Percentiles rank a stretch among this genome's conserved stretches.
phyloP scores from a whole-genome alignment of 2,329 filamentous ascomycete species.

The Fusarium mexicanum region DNA sequence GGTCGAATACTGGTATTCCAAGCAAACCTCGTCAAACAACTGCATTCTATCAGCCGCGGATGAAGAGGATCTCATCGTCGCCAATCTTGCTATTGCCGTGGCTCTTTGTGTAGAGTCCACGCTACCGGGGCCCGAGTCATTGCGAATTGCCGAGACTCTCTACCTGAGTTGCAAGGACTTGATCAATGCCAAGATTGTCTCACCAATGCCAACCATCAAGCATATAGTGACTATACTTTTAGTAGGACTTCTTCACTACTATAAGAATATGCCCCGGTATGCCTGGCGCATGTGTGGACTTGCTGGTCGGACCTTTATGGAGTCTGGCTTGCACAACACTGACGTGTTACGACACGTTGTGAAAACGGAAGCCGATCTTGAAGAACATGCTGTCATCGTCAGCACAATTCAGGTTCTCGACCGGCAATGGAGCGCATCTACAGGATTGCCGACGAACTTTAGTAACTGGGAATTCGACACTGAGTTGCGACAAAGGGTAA shows the following conservation, averaged over 20 bases:
- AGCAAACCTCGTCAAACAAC: not conserved
- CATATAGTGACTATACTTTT: not conserved
- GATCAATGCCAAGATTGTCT: not conserved
- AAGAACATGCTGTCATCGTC: not conserved
- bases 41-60: not conserved
- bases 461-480: not conserved
- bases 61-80: not conserved
- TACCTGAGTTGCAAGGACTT: not conserved
- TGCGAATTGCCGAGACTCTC: not conserved
- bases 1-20: not conserved
- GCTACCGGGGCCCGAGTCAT: not conserved
- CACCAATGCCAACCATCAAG: not conserved
- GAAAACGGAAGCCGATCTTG: not conserved
- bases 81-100: not conserved
- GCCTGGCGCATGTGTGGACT: not conserved
- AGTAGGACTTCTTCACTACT: not conserved
- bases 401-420: not conserved
- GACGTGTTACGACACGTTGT: not conserved
- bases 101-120: not conserved
- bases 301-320: not conserved
- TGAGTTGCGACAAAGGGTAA: not conserved
- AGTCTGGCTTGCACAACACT: not conserved
- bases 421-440: constrained; percentile 1
- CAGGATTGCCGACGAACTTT: not conserved
- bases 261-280: not conserved